Evolutionary conservation across 495 filamentous ascomycete genomes (phyloP).

Genomic region (Staphylotrichum tortipilum): DNA sequence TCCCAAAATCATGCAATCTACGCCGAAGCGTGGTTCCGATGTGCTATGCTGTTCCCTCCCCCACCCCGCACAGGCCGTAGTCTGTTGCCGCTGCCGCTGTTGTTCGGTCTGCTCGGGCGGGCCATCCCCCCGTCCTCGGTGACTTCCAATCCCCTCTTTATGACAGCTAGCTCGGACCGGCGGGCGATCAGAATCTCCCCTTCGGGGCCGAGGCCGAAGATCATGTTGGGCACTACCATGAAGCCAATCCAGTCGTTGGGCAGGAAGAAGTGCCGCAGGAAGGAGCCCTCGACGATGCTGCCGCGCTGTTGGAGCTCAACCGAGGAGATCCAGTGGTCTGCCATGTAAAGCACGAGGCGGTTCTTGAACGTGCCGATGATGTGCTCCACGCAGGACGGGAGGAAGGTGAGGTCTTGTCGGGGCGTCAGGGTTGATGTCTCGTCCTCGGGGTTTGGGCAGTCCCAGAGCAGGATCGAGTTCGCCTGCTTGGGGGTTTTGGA

Average conservation of each 20-base stretch:
- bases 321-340: conserved; percentile 5
- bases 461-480: neutral
- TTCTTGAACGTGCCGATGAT: neutral
- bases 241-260: conserved; percentile 6
- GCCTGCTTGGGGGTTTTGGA: too few species aligned
- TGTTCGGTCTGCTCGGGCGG: too few species aligned
- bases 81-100: conserved; percentile 10
- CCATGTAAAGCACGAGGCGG: neutral
- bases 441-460: neutral
- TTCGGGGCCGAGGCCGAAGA: neutral
- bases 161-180: conserved; percentile 23
- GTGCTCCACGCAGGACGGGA: neutral
- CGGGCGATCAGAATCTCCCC: conserved; percentile 24
- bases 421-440: neutral
- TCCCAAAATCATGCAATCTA: too few species aligned
- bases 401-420: too few species aligned
- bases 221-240: neutral
- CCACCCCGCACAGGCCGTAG: too few species aligned
- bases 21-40: too few species aligned
- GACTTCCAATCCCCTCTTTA: conserved; percentile 23
- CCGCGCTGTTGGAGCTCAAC: neutral
- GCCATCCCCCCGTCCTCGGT: conserved; percentile 2
- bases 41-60: too few species aligned
- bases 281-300: neutral
- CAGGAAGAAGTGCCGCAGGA: conserved; percentile 9